Conservation (phyloP, 768 basidiomycete genomes). For the Cystobasidium tubakii region DNA sequence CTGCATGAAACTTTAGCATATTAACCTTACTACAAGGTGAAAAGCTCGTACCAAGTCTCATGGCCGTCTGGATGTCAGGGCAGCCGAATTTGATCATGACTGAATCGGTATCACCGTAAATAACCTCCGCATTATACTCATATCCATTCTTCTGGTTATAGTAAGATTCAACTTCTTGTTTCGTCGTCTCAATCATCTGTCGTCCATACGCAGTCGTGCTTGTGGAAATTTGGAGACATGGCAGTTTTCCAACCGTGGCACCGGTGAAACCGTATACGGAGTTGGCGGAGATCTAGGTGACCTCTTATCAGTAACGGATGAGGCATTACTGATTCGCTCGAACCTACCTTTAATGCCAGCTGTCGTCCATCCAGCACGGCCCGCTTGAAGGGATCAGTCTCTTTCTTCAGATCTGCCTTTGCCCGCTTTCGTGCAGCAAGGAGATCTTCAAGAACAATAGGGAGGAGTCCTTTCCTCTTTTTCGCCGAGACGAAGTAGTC, state of each 20-base stretch:
- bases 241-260: conserved; percentile 91
- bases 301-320: background rate
- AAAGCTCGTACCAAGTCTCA: conserved; percentile 68
- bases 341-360: conserved; percentile 77
- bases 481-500: conserved; percentile 74
- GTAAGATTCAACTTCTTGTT: conserved; percentile 56
- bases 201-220: conserved; percentile 93
- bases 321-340: background rate
- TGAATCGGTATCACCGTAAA: conserved; percentile 98
- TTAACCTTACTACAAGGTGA: background rate
- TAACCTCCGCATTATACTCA: conserved; percentile 79
- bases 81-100: conserved; percentile 98
- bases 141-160: conserved; percentile 55
- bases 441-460: conserved; percentile 85
- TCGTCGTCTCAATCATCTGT: conserved; percentile 97
- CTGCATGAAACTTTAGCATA: conserved; percentile 51
- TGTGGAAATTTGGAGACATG: conserved; percentile 91
- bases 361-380: conserved; percentile 97
- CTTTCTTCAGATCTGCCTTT: conserved; percentile 90
- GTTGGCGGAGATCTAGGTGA: conserved; percentile 90
- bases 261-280: conserved; percentile 99
- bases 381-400: conserved; percentile 92
- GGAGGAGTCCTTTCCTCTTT: conserved; percentile 78
- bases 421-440: conserved; percentile 89
- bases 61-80: conserved; percentile 73